Evolutionary conservation across 805 yeast species (phyloP).

Genomic region (Cyberlindnera samutprakarnensis): DNA sequence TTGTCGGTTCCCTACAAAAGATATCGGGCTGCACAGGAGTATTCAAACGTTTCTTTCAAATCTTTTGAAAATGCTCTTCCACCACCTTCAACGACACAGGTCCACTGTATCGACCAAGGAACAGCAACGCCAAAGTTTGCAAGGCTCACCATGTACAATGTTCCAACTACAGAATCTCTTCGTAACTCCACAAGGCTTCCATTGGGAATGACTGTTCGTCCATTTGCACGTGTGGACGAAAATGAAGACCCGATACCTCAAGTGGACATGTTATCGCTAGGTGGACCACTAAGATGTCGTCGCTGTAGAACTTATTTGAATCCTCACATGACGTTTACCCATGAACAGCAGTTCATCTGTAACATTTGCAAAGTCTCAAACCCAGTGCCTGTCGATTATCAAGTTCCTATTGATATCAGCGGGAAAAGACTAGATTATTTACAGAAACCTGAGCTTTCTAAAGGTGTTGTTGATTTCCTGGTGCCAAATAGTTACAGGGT

Average conservation of each 20-base stretch:
- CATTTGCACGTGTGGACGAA: constrained; percentile 61
- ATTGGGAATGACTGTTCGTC: constrained; percentile 71
- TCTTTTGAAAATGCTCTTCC: constrained; percentile 77
- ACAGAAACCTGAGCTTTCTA: constrained; percentile 66
- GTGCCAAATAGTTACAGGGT: constrained; percentile 71
- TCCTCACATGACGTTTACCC: constrained; percentile 63
- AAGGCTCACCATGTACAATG: constrained; percentile 71
- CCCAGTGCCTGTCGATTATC: constrained; percentile 59
- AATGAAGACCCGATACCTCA: constrained; percentile 54
- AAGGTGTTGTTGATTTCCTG: constrained; percentile 78
- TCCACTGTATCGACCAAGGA: constrained; percentile 71
- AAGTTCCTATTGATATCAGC: constrained; percentile 49
- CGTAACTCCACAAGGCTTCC: constrained; percentile 71
- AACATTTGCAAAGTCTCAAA: constrained; percentile 81
- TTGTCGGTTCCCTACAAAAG: constrained; percentile 16
- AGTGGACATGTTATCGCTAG: constrained; percentile 44
- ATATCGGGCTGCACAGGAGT: constrained; percentile 14
- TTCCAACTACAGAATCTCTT: constrained; percentile 68
- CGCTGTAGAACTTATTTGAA: constrained; percentile 90
- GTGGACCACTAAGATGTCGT: constrained; percentile 81
- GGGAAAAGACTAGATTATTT: constrained; percentile 58
- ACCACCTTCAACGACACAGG: constrained; percentile 67
- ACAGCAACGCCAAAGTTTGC: constrained; percentile 74
- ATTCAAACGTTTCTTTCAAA: constrained; percentile 37
- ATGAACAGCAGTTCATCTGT: constrained; percentile 63